Evolutionary conservation across 2,329 filamentous ascomycete species (phyloP).

Genomic region (Emergomyces orientalis): DNA sequence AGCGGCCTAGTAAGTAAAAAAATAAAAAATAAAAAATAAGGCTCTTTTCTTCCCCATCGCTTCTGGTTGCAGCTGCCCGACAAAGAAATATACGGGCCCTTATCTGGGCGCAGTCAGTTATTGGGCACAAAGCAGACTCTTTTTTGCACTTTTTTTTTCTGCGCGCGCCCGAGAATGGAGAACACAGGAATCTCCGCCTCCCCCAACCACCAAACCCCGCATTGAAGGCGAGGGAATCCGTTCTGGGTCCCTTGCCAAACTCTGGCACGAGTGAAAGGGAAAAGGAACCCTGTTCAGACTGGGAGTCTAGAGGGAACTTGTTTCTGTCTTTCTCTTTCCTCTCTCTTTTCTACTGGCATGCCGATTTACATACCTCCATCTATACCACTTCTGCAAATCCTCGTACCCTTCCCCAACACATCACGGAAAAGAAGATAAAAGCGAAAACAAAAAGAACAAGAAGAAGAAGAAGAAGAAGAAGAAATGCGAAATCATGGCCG

Average conservation of each 20-base stretch:
- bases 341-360: too few species aligned
- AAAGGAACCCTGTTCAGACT: too few species aligned
- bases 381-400: too few species aligned
- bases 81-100: neutral
- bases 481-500: constrained; percentile 11
- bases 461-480: neutral
- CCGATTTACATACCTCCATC: too few species aligned
- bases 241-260: too few species aligned
- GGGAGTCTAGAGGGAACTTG: too few species aligned
- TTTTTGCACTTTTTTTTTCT: neutral
- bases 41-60: neutral
- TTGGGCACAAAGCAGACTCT: neutral
- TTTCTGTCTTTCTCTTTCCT: too few species aligned
- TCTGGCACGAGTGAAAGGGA: too few species aligned
- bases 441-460: neutral
- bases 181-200: too few species aligned
- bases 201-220: too few species aligned
- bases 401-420: neutral
- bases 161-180: neutral
- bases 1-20: constrained; percentile 3
- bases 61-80: neutral
- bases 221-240: too few species aligned
- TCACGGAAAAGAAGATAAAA: neutral
- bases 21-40: too few species aligned
- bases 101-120: neutral